Evolutionary conservation across 148 eudicot genomes (phyloP).

Genomic region (Selenicereus undatus): DNA sequence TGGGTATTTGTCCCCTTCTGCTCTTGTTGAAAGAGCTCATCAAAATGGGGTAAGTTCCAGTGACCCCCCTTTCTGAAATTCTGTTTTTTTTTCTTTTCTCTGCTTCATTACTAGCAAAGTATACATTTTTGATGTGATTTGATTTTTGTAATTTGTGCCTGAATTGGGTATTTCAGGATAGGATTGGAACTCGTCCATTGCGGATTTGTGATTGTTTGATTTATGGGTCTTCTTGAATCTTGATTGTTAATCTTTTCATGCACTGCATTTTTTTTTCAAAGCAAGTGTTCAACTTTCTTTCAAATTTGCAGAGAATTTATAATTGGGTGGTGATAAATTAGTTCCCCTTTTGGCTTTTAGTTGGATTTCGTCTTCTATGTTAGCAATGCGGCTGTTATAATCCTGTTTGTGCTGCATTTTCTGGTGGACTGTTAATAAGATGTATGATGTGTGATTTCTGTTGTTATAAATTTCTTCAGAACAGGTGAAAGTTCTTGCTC

Average conservation of each 20-base stretch:
- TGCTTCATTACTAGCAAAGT: not conserved
- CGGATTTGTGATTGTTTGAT: slow-evolving; percentile 4
- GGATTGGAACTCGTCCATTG: slow-evolving; percentile 8
- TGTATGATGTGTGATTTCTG: slow-evolving; percentile 30
- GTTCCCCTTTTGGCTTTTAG: not conserved
- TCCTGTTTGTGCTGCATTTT: not conserved
- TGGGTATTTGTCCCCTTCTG: slow-evolving; percentile 88
- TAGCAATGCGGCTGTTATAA: not conserved
- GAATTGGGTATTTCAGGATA: not conserved
- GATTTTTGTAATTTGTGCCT: not conserved
- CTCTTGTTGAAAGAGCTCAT: slow-evolving; percentile 90
- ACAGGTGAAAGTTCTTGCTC: slow-evolving; percentile 97
- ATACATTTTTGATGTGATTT: slow-evolving; percentile 1
- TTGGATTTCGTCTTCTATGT: not conserved
- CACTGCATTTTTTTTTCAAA: not conserved
- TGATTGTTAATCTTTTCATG: too few relatives aligned
- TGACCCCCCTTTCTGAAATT: not conserved
- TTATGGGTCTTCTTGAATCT: not conserved
- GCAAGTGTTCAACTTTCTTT: not conserved
- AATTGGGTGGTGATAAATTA: not conserved
- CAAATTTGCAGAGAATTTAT: not conserved
- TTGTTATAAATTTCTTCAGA: slow-evolving; percentile 46
- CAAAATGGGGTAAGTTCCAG: slow-evolving; percentile 64
- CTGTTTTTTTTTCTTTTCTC: not conserved
- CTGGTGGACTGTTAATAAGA: slow-evolving; percentile 17